Evolutionary conservation across 352 stramenopile genomes (phyloP).

Genomic region (Pythium apleroticum): DNA sequence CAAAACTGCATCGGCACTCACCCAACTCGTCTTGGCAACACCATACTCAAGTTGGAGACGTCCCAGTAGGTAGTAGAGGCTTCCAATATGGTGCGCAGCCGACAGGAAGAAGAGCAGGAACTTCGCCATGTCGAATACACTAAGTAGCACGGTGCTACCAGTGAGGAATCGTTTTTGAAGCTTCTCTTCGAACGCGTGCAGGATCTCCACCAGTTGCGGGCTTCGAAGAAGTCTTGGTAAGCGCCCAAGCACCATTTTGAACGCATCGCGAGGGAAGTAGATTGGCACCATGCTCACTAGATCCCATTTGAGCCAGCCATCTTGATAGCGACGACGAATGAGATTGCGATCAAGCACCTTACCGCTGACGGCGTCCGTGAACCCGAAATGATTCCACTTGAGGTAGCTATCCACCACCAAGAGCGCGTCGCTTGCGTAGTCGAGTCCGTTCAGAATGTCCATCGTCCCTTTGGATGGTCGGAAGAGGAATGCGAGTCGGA

Average conservation of each 20-base stretch:
- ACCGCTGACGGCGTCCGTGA: conserved; percentile 6
- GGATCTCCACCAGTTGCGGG: conserved; percentile 12
- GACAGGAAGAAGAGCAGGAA: conserved; percentile 29
- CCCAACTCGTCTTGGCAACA: conserved; percentile 35
- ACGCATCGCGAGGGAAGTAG: conserved; percentile 10
- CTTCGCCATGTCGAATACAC: conserved; percentile 29
- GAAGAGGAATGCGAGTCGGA: conserved; percentile 27
- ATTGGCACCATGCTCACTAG: conserved; percentile 22
- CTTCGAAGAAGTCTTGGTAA: conserved; percentile 22
- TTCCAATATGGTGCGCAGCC: conserved; percentile 24
- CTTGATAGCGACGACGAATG: conserved; percentile 20
- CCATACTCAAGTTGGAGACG: conserved; percentile 13
- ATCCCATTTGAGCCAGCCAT: conserved; percentile 17
- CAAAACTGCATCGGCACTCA: conserved; percentile 50
- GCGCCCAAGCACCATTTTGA: conserved; percentile 11
- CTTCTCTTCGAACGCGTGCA: conserved; percentile 17
- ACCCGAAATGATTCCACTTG: conserved; percentile 22
- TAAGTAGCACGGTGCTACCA: conserved; percentile 13
- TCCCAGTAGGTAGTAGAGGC: conserved; percentile 27
- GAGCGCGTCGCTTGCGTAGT: conserved; percentile 18
- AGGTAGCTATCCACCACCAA: conserved; percentile 17
- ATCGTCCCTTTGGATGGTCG: neutral
- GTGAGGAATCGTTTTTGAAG: conserved; percentile 21
- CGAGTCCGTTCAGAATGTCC: neutral
- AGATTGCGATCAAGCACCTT: conserved; percentile 17